phyloP scores from a whole-genome alignment of 2,329 filamentous ascomycete species.

The Aureobasidium sp. region DNA sequence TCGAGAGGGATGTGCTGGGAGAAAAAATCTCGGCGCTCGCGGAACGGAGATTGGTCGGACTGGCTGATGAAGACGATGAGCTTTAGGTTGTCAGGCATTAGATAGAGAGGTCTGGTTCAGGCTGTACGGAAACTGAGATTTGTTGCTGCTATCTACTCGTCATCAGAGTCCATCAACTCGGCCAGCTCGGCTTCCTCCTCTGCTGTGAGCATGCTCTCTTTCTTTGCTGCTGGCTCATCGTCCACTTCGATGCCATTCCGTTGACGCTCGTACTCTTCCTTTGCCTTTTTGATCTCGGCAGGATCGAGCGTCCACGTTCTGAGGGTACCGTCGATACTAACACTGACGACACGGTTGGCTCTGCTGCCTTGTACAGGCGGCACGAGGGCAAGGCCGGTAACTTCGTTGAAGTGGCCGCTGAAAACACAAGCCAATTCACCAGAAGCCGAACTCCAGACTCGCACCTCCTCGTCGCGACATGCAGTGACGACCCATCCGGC shows the following conservation, averaged over 20 bases:
- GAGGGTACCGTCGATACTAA: constrained; percentile 84
- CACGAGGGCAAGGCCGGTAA: constrained; percentile 66
- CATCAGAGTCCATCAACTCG: constrained; percentile 66
- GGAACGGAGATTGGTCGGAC: constrained; percentile 58
- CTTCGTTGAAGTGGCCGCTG: constrained; percentile 85
- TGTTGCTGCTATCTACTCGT: not conserved
- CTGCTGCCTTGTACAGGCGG: constrained; percentile 43
- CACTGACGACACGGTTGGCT: constrained; percentile 56
- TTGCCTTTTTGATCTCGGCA: constrained; percentile 51
- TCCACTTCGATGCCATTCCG: constrained; percentile 36
- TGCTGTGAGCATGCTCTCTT: constrained; percentile 57
- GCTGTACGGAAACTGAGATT: not conserved
- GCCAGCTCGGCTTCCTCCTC: constrained; percentile 92
- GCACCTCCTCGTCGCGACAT: constrained; percentile 83
- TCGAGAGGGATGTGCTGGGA: constrained; percentile 69
- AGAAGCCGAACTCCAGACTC: constrained; percentile 65
- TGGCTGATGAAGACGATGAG: constrained; percentile 49
- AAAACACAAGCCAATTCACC: constrained; percentile 29
- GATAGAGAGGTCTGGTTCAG: not conserved
- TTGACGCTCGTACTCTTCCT: constrained; percentile 45
- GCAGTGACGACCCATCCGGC: constrained; percentile 72
- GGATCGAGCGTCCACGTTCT: constrained; percentile 72
- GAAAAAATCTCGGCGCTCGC: constrained; percentile 87
- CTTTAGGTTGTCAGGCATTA: not conserved
- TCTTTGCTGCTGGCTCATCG: constrained; percentile 36